Percentiles rank a stretch among this genome's conserved stretches.
phyloP scores from a whole-genome alignment of 2,329 filamentous ascomycete species.

The Penicillium digitatum region DNA sequence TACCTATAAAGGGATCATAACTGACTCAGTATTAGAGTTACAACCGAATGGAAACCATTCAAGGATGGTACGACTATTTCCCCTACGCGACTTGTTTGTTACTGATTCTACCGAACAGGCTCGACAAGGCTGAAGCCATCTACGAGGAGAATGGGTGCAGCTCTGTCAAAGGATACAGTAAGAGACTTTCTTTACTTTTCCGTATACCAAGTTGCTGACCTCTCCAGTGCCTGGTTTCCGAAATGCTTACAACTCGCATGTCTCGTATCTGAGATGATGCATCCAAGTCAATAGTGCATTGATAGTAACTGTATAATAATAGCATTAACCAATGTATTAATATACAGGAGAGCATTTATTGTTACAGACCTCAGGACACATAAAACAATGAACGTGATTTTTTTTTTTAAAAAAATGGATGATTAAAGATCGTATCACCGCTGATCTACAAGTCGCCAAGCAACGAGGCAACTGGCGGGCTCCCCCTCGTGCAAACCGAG shows the following conservation, averaged over 20 bases:
- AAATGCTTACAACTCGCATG: slow-evolving; percentile 13
- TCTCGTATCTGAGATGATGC: slow-evolving; percentile 4
- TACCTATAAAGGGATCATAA: background rate
- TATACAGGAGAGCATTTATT: background rate
- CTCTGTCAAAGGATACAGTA: slow-evolving; percentile 28
- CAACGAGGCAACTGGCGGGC: slow-evolving; percentile 27
- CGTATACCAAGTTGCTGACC: slow-evolving; percentile 1
- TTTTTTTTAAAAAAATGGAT: background rate
- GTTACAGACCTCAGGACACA: background rate
- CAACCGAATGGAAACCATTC: slow-evolving; percentile 54
- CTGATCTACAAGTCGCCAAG: background rate
- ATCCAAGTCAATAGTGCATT: background rate
- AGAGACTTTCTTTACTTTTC: slow-evolving; percentile 5
- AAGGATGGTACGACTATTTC: slow-evolving; percentile 43
- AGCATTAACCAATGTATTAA: background rate
- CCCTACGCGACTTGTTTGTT: background rate
- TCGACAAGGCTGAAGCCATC: slow-evolving; percentile 39
- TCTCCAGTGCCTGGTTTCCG: slow-evolving; percentile 19
- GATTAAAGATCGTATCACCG: background rate
- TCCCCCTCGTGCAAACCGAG: slow-evolving; percentile 37
- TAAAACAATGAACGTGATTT: background rate
- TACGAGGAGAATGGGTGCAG: slow-evolving; percentile 41
- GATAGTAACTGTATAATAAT: background rate
- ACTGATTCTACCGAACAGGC: slow-evolving; percentile 27
- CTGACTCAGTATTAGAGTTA: slow-evolving; percentile 37